Evolutionary conservation across 495 filamentous ascomycete species (phyloP), one percentile per base, ranked within the genome.

Genomic region (Trypethelium eluteriae): DNA sequence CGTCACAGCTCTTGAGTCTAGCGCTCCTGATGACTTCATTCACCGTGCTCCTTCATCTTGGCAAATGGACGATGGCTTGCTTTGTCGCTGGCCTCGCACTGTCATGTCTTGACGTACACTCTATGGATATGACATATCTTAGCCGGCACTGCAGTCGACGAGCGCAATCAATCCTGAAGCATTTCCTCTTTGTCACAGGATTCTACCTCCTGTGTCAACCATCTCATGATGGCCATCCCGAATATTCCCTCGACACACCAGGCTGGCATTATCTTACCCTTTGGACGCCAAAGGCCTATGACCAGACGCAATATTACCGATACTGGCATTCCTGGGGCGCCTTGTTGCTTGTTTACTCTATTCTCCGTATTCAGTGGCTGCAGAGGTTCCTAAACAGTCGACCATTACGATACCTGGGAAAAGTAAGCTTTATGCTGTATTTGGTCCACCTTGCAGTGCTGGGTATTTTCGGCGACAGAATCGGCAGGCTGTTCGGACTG

Each of bases 281-380:
- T 63, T 75, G 84, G 67, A 80, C 81, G 49, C 78, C 79, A 1
- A 77, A 82, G 70, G 82, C 81, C 2, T 81, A 72, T 38, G 80
- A 85, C 67, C 76, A 61, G 14, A 70, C 70, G 59, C 66, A 64
- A 62, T 71, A 69, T 47, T 71, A 65, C 64, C 67, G 39, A 35
- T 76, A 73, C 47, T 69, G 64, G 64, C 62, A 69, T 16, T 50
- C 67, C 62, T 76, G 72, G 72, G 72, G 70, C 3, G 70, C 74
- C 3, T 44, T 69, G 6, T 69, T 79, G 63, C 49, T 77, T 0
- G 76, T 81, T 4, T 67, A 75, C 7, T 71, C 70, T n/a, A 68
- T 75, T 11, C 66, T 73, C 7, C 76, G 68, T 39, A 69, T 77
- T 38, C 44, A 68, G 3, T 74, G 71, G 71, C 69, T 78, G 18